These are phyloP conservation scores for Botrytis byssoidea DNA, from an alignment of 2,329 filamentous ascomycete species.

Conservation along the genomic window DNA sequence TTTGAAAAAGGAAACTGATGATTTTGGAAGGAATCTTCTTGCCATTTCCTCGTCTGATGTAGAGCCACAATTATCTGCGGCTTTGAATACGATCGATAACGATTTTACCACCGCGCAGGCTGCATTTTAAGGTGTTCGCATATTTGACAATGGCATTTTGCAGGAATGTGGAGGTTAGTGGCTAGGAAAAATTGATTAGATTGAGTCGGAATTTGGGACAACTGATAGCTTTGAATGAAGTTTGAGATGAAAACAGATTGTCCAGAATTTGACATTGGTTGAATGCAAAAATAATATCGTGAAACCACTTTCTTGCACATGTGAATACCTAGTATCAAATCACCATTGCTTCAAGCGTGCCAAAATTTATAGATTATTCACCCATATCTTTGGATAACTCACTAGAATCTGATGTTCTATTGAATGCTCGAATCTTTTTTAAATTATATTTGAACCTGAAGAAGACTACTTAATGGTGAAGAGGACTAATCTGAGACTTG, in stretches of 20 bases:
- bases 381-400: not conserved
- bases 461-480: not conserved
- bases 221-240: not conserved
- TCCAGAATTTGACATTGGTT: not conserved
- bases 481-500: not conserved
- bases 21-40: conserved; percentile 24
- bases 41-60: conserved; percentile 25
- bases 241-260: not conserved
- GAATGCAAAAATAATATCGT: not conserved
- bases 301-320: not conserved
- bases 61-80: conserved; percentile 8
- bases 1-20: conserved; percentile 23
- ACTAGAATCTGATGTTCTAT: not conserved
- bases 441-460: not conserved
- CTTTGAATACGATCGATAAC: not conserved
- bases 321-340: not conserved
- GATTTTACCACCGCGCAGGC: not conserved
- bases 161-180: not conserved
- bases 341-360: no score
- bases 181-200: not conserved
- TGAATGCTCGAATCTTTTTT: not conserved
- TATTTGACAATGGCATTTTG: not conserved
- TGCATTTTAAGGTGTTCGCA: not conserved
- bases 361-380: not conserved
- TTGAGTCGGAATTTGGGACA: not conserved